Evolutionary conservation across 2,329 filamentous ascomycete genomes (phyloP).

Genomic region (Zarea fungicola): DNA sequence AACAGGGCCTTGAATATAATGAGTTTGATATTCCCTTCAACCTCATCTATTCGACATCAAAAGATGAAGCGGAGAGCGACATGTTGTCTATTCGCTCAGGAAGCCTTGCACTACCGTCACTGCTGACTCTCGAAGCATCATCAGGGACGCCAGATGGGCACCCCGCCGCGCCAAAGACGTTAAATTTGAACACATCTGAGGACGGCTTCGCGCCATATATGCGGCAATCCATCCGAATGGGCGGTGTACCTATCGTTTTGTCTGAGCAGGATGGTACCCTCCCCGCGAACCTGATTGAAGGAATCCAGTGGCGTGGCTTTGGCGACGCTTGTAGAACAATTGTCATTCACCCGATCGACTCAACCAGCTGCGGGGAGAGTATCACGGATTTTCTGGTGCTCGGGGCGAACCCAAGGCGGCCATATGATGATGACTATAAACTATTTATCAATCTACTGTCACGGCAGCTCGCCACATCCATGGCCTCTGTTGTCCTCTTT

Average conservation of each 20-base stretch:
- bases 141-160: conserved; percentile 65
- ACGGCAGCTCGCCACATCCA: conserved; percentile 70
- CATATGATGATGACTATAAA: conserved; percentile 75
- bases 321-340: conserved; percentile 64
- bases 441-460: conserved; percentile 71
- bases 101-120: conserved; percentile 55
- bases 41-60: conserved; percentile 66
- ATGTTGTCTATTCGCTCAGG: conserved; percentile 66
- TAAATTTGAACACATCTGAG: conserved; percentile 65
- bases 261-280: conserved; percentile 63
- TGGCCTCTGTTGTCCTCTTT: conserved; percentile 76
- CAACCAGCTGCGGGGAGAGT: conserved; percentile 63
- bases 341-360: conserved; percentile 73
- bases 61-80: conserved; percentile 66
- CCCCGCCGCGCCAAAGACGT: conserved; percentile 48
- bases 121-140: conserved; percentile 65
- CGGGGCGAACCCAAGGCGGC: conserved; percentile 71
- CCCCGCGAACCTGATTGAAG: conserved; percentile 58
- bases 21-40: conserved; percentile 72
- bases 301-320: conserved; percentile 65
- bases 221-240: conserved; percentile 64
- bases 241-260: conserved; percentile 61
- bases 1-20: conserved; percentile 66
- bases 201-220: conserved; percentile 74
- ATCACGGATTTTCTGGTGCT: conserved; percentile 75